phyloP scores from a whole-genome alignment of 768 basidiomycete species.

The Paxillus ammoniavirescens region DNA sequence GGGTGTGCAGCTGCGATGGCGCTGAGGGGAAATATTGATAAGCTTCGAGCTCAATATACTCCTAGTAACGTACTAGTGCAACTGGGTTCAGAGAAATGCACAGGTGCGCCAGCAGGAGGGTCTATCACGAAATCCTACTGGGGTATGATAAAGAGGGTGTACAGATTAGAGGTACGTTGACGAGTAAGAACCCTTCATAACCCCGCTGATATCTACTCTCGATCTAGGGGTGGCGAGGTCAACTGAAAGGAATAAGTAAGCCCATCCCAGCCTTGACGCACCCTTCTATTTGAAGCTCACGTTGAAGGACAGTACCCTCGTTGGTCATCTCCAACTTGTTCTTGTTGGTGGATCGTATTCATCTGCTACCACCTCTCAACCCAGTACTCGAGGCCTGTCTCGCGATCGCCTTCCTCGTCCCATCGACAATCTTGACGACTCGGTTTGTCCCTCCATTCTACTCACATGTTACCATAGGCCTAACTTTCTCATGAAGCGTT shows the following conservation, averaged over 20 bases:
- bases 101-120: slow-evolving; percentile 56
- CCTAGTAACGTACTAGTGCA: slow-evolving; percentile 19
- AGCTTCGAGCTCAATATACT: slow-evolving; percentile 4
- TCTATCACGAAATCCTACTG: slow-evolving; percentile 67
- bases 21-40: not conserved
- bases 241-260: not conserved
- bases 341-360: not conserved
- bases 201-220: not conserved
- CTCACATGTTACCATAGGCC: slow-evolving; percentile 45
- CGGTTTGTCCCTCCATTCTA: slow-evolving; percentile 43
- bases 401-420: not conserved
- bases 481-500: slow-evolving; percentile 53
- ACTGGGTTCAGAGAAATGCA: slow-evolving; percentile 65
- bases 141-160: slow-evolving; percentile 62
- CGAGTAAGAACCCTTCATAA: slow-evolving; percentile 4
- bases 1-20: not conserved
- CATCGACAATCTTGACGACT: not conserved
- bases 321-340: not conserved
- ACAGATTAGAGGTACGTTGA: slow-evolving; percentile 55
- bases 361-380: too few relatives aligned
- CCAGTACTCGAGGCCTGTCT: not conserved
- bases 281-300: not conserved
- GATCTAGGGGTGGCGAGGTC: not conserved
- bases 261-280: not conserved
- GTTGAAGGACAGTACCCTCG: not conserved